Evolutionary conservation across 495 filamentous ascomycete genomes (phyloP).

Genomic region (Penicillium longicatenatum): DNA sequence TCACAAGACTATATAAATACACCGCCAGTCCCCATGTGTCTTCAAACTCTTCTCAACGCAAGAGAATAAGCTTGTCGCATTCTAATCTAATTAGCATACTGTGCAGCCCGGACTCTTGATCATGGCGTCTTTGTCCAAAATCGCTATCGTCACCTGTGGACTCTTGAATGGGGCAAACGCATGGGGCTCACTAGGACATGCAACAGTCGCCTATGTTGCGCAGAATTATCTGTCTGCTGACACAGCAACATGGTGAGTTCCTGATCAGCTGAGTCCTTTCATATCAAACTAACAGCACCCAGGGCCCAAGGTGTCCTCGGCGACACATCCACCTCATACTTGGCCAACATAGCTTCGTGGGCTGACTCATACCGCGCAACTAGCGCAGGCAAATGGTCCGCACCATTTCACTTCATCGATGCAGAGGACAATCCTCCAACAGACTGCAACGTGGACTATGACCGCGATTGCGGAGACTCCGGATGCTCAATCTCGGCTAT

Average conservation of each 20-base stretch:
- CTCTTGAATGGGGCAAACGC: slow-evolving; percentile 29
- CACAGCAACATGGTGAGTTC: slow-evolving; percentile 39
- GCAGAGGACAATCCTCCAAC: slow-evolving; percentile 61
- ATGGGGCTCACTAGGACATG: slow-evolving; percentile 62
- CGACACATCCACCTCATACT: slow-evolving; percentile 52
- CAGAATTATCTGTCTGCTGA: slow-evolving; percentile 49
- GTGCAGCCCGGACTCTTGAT: neutral
- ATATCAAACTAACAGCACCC: slow-evolving; percentile 3
- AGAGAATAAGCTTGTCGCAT: neutral
- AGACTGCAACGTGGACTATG: slow-evolving; percentile 56
- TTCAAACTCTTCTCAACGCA: neutral
- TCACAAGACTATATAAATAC: neutral
- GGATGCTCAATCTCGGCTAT: slow-evolving; percentile 66
- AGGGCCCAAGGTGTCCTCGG: slow-evolving; percentile 27
- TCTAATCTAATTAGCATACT: neutral
- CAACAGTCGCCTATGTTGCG: slow-evolving; percentile 62
- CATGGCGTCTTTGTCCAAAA: neutral
- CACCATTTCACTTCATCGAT: slow-evolving; percentile 63
- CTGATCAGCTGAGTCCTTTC: neutral
- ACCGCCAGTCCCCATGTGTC: neutral
- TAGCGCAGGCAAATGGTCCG: slow-evolving; percentile 53
- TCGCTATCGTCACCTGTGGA: slow-evolving; percentile 18
- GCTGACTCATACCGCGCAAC: slow-evolving; percentile 61
- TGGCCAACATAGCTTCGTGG: slow-evolving; percentile 63
- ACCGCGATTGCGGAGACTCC: slow-evolving; percentile 56